Base-by-base conservation (phyloP, 108 stramenopile species). In the Fragilariopsis cylindrus region DNA sequence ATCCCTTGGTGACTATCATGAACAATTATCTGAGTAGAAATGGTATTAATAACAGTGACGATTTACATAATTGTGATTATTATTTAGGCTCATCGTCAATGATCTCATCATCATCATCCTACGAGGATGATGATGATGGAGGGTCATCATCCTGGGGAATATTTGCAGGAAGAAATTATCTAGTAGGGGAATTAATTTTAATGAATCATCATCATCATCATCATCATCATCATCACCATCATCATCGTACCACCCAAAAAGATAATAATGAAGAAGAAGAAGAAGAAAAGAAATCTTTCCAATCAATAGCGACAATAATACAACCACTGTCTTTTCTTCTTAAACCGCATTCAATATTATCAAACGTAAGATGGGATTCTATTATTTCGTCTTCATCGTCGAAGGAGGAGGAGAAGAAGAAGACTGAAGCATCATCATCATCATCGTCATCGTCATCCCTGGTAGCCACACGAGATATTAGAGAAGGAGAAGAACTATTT, bases 401-500 rank as follows among this genome's bases (percentile, higher is more conserved):
- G 12, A 53, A 53, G 30, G 30, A 30, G 30, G 30, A 30, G 30
- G 2, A 30, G 30, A 30, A 30, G 30, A 30, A 30, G 30, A 30
- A 30, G 30, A 1, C 30, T 2, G 30, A 30, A 30, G 30, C 30
- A 57, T 9, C 57, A 57, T 15, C 57, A 15, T 21, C 1, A 57
- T 7, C 21, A 21, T 1, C 21, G 1, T 12, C 39, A 7, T 7
- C 11, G 60, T 40, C 39, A 13, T 21, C 39, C 7, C 47, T 87
- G 7, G 63, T 87, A 3, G 84, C 90, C 9, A 68, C 84, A 1
- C 69, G 75, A 49, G 84, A 87, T 60, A 83, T 93, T 55, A 46
- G 69, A 44, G 73, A 76, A 8, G 84, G 81, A 1, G 91, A 92
- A 69, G 91, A 92, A 69, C 70, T 93, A 2, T 80, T 87, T 60